A percentile compares a stretch with the other conserved stretches of the same genome.
Evolutionary conservation across 2,329 filamentous ascomycete species (phyloP).

Genomic region (Cryoendolithus antarcticus): DNA sequence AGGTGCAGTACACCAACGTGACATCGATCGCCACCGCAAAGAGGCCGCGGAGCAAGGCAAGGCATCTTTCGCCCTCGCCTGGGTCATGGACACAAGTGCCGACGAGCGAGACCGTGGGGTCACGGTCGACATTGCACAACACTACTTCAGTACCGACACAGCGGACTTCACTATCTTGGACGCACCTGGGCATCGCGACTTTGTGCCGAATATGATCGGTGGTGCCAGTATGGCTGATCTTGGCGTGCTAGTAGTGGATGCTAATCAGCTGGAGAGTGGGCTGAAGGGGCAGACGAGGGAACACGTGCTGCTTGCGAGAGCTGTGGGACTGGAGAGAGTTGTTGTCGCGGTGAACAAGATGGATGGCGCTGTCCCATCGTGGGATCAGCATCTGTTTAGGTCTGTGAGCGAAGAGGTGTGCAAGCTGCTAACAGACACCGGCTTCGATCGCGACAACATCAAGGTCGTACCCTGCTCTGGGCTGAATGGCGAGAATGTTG

Average conservation of each 20-base stretch:
- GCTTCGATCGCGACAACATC: conserved; percentile 70
- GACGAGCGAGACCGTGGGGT: conserved; percentile 85
- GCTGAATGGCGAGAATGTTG: conserved; percentile 77
- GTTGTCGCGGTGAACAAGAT: conserved; percentile 94
- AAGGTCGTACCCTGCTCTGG: conserved; percentile 85
- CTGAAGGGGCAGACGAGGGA: conserved; percentile 89
- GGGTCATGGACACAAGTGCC: conserved; percentile 85
- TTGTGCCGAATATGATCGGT: conserved; percentile 98
- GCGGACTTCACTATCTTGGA: conserved; percentile 90
- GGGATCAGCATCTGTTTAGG: conserved; percentile 71
- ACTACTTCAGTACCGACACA: conserved; percentile 79
- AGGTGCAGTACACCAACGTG: conserved; percentile 75
- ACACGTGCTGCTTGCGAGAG: conserved; percentile 78
- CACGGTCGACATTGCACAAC: conserved; percentile 92
- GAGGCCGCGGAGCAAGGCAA: conserved; percentile 90
- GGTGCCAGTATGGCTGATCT: conserved; percentile 94
- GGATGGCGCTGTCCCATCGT: conserved; percentile 56
- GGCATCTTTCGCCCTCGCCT: conserved; percentile 87
- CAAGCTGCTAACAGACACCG: conserved; percentile 69
- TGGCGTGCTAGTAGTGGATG: conserved; percentile 86
- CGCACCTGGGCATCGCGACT: conserved; percentile 87
- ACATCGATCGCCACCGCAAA: conserved; percentile 60
- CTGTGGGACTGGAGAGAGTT: conserved; percentile 77
- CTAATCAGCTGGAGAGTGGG: conserved; percentile 88
- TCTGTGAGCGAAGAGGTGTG: conserved; percentile 75